phyloP scores from a whole-genome alignment of 371 early-diverging fungal genomes.

The Zychaea mexicana region DNA sequence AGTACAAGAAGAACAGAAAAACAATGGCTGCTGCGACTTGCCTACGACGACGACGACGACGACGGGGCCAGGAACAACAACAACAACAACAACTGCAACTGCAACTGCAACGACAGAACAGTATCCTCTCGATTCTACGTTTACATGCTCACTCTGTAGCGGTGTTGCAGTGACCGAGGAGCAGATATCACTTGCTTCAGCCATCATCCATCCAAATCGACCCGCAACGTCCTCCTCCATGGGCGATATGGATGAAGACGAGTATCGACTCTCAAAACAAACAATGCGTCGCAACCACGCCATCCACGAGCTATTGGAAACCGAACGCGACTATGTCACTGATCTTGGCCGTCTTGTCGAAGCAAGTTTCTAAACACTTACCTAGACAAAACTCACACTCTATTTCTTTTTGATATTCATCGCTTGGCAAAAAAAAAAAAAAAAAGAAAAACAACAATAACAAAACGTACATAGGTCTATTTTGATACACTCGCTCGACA shows the following conservation, averaged over 20 bases:
- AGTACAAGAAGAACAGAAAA: not conserved
- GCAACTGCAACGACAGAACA: not conserved
- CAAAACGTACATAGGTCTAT: slow-evolving; percentile 26
- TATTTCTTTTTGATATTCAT: not conserved
- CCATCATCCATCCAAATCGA: not conserved
- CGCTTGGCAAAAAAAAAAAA: too few relatives aligned
- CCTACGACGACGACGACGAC: too few relatives aligned
- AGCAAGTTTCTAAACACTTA: slow-evolving; percentile 33
- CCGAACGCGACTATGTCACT: slow-evolving; percentile 47
- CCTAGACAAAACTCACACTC: too few relatives aligned
- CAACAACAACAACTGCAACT: not conserved
- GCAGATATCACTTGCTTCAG: not conserved
- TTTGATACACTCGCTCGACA: slow-evolving; percentile 30
- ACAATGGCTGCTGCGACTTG: not conserved
- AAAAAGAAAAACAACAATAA: not conserved
- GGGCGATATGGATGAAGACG: not conserved
- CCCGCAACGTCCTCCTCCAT: not conserved
- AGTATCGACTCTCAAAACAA: slow-evolving; percentile 17
- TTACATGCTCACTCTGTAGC: slow-evolving; percentile 3
- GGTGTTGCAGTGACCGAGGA: not conserved
- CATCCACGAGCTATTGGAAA: slow-evolving; percentile 43
- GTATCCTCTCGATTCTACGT: not conserved
- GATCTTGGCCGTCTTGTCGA: slow-evolving; percentile 41
- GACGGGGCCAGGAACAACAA: too few relatives aligned
- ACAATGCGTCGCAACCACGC: slow-evolving; percentile 34